Percentiles rank a stretch among this genome's conserved stretches.
Evolutionary conservation across 768 basidiomycete species (phyloP).

Genomic region (Auricularia heimuer): DNA sequence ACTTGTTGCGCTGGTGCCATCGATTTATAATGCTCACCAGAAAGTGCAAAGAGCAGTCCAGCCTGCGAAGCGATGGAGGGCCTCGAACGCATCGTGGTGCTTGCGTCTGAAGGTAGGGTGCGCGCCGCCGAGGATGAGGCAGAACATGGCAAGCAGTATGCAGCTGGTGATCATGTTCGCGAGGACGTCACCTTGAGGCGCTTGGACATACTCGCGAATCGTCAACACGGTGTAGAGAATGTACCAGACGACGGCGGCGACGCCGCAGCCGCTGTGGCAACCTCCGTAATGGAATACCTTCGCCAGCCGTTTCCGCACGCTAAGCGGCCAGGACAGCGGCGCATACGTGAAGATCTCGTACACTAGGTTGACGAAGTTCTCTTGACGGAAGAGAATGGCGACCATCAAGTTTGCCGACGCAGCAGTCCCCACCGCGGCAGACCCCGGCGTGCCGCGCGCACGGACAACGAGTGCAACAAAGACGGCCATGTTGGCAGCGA

Average conservation of each 20-base stretch:
- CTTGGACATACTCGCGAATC: neutral
- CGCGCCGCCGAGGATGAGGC: neutral
- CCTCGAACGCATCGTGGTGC: neutral
- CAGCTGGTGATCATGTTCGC: neutral
- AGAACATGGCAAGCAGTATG: neutral
- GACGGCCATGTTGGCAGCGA: neutral
- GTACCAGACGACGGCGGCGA: slow-evolving; percentile 11
- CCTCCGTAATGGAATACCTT: slow-evolving; percentile 3
- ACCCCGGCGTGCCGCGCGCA: neutral
- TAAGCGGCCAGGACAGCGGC: neutral
- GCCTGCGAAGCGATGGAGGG: neutral
- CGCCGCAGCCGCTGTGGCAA: slow-evolving; percentile 4
- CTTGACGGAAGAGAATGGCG: slow-evolving; percentile 2
- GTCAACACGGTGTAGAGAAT: slow-evolving; percentile 9
- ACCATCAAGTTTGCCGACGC: slow-evolving; percentile 1
- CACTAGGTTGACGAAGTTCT: slow-evolving; percentile 2
- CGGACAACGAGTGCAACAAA: neutral
- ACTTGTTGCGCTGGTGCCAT: too few species aligned
- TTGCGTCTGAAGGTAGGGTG: neutral
- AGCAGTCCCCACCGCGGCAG: neutral
- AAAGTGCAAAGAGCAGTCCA: neutral
- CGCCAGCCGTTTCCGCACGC: neutral
- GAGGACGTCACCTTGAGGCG: neutral
- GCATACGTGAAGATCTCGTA: slow-evolving; percentile 1
- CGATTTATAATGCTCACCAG: neutral